Base-by-base conservation (phyloP, 805 yeast genomes). In the Lachancea thermotolerans region DNA sequence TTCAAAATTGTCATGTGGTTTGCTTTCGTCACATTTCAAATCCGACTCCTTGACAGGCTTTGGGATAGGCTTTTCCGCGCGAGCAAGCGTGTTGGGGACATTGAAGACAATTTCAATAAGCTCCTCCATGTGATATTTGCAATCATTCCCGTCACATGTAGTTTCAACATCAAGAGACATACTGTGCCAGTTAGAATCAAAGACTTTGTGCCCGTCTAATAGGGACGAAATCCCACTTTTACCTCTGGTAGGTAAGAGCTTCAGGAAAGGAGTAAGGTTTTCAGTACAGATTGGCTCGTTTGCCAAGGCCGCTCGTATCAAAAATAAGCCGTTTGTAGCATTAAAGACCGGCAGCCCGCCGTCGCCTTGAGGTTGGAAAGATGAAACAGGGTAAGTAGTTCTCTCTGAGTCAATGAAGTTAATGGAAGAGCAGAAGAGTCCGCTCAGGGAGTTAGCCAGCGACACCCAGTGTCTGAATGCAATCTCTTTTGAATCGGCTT, bases 231-330 rank as follows among this genome's bases (percentile, higher is more conserved):
- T 69, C 2, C 99, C 99, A 0, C 95, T 81, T 60, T 82, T 84
- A 2, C 96, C 97, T 59, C 87, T 82, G 10, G 97, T 85, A 2
- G 99, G 98, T 27, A 93, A 72, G 49, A 93, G 70, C 60, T 89
- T 90, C 50, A 93, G 64, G 54, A 91, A 88, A 0, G 99, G 98
- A 0, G 99, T 91, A 59, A 93, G 72, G 66, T 93, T 93, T 63
- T 93, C 99, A 0, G 99, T 93, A 65, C 99, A 93, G 14, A 93
- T 81, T 0, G 97, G 96, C 60, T 93, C 99, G 49, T 91, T 78
- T 1, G 99, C 96, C 41, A 93, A 74, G 0, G 96, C 85, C 6
- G 96, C 95, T 49, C 95, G 73, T 50, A 90, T 60, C 16, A 82
- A 65, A 55, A 71, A 85, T 21, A 81, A 58, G 4, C 70, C 59